Percentiles rank a stretch among this genome's conserved stretches.
Evolutionary conservation across 192 early-diverging fungal species (phyloP).

Genomic region (Coemansia sp.): DNA sequence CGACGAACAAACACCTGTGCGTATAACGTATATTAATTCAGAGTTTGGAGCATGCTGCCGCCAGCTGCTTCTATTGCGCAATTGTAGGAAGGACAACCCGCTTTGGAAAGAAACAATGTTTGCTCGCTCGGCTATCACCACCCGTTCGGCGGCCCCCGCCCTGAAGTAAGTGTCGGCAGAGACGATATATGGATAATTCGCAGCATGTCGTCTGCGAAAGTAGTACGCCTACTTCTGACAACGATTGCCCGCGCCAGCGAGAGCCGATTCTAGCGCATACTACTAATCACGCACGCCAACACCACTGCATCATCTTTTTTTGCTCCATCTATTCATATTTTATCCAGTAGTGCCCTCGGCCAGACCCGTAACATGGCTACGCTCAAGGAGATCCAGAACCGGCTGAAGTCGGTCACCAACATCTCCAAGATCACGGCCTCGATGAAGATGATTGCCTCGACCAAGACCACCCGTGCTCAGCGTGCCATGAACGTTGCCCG

Average conservation of each 20-base stretch:
- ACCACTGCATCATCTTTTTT: background rate
- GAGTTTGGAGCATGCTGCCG: no score
- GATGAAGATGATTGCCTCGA: constrained; percentile 99
- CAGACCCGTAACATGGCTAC: constrained; percentile 94
- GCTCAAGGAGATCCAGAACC: constrained; percentile 89
- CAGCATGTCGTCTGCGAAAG: no score
- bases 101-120: constrained; percentile 26
- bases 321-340: constrained; percentile 1
- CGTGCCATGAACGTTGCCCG: constrained; percentile 85
- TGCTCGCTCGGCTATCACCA: constrained; percentile 40
- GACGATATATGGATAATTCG: no score
- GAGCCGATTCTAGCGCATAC: background rate
- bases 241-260: no score
- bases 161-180: constrained; percentile 32
- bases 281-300: background rate
- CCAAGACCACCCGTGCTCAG: constrained; percentile 88
- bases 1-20: no score
- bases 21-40: no score
- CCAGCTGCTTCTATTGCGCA: no score
- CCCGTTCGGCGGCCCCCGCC: constrained; percentile 32
- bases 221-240: no score
- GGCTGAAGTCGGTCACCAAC: constrained; percentile 94
- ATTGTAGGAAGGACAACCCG: constrained; percentile 3
- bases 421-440: constrained; percentile 99
- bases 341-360: constrained; percentile 49